Evolutionary conservation across 495 filamentous ascomycete species (phyloP).

Genomic region (Poronia punctata): DNA sequence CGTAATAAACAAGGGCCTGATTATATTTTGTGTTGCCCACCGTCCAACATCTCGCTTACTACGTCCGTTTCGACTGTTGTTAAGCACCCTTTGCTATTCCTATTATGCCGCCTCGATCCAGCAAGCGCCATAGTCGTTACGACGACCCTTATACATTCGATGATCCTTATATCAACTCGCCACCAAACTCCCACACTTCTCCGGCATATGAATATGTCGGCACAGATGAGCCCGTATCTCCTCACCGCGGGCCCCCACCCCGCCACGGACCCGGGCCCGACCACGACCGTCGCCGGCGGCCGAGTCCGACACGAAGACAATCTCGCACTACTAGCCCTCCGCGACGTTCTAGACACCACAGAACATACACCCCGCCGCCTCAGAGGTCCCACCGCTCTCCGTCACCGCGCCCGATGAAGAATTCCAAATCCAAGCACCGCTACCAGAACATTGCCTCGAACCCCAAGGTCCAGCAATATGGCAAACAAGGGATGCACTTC

Average conservation of each 20-base stretch:
- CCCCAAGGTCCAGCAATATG: conserved; percentile 17
- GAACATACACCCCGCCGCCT: conserved; percentile 6
- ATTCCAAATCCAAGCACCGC: conserved; percentile 6
- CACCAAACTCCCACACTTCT: conserved; percentile 9
- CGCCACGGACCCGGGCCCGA: conserved; percentile 5
- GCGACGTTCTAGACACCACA: conserved; percentile 13
- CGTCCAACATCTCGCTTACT: no score
- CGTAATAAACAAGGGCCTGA: no score
- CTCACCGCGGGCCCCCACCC: conserved; percentile 7
- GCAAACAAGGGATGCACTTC: conserved; percentile 20
- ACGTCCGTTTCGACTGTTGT: no score
- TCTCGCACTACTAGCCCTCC: conserved; percentile 24
- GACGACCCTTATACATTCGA: conserved; percentile 25
- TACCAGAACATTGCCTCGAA: conserved; percentile 11
- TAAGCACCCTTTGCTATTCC: not conserved
- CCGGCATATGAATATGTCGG: conserved; percentile 23
- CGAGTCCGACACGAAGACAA: conserved; percentile 6
- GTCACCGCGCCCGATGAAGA: conserved; percentile 9
- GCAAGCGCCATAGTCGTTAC: conserved; percentile 15
- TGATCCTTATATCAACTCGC: conserved; percentile 23
- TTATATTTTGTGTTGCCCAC: no score
- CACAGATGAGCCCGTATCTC: conserved; percentile 15
- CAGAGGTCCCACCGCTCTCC: conserved; percentile 13
- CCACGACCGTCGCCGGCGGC: conserved; percentile 7
- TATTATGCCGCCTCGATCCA: conserved; percentile 22